A percentile compares a stretch with the other conserved stretches of the same genome.
phyloP scores from a whole-genome alignment of 805 yeast species.

The Brettanomyces bruxellensis region DNA sequence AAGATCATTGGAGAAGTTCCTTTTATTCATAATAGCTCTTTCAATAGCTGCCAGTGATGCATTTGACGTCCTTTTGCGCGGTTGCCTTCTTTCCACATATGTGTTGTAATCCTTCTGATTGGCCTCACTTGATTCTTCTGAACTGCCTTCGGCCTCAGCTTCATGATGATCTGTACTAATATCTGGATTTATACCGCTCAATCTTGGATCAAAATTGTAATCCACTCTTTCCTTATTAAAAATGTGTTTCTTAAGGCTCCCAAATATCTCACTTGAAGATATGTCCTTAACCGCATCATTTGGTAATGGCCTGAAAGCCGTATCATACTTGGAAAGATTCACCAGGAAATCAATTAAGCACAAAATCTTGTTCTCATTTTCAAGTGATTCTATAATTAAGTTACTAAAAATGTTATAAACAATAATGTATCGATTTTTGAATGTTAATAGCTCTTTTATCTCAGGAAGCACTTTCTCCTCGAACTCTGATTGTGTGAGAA shows the following conservation, averaged over 20 bases:
- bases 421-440: conserved; percentile 9
- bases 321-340: conserved; percentile 13
- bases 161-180: background rate
- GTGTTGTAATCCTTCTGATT: no score
- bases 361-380: conserved; percentile 9
- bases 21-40: conserved; percentile 1
- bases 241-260: conserved; percentile 7
- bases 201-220: conserved; percentile 10
- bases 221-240: conserved; percentile 13
- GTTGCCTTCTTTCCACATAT: background rate
- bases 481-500: conserved; percentile 14
- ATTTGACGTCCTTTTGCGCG: background rate
- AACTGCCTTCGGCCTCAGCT: no score
- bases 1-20: background rate
- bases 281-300: conserved; percentile 12
- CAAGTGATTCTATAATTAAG: conserved; percentile 1
- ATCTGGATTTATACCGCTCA: conserved; percentile 1
- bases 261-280: conserved; percentile 4
- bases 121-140: no score
- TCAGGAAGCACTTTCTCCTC: conserved; percentile 12
- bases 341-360: conserved; percentile 19
- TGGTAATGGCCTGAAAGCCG: conserved; percentile 14
- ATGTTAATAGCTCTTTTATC: conserved; percentile 9
- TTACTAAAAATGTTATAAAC: conserved; percentile 10
- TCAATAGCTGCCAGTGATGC: conserved; percentile 3